These are phyloP conservation scores for Umbelopsis ramanniana DNA, from an alignment of 192 early-diverging fungal genomes.

Conservation along the genomic window DNA sequence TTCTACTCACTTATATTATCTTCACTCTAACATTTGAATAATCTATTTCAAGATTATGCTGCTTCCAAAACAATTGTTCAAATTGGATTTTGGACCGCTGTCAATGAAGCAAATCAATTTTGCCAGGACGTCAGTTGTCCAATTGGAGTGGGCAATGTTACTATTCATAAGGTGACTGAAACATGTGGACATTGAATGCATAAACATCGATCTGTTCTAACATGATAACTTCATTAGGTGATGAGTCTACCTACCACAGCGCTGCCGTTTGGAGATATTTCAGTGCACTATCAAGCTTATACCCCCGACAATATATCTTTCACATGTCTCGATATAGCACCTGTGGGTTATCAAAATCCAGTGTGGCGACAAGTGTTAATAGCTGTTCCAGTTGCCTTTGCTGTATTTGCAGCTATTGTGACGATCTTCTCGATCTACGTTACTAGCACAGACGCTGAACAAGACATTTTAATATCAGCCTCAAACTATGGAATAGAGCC, in stretches of 20 bases:
- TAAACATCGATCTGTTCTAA: not conserved
- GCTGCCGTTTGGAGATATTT: conserved; percentile 37
- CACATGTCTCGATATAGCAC: conserved; percentile 31
- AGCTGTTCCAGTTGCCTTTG: conserved; percentile 27
- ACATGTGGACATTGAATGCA: not conserved
- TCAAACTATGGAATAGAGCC: conserved; percentile 41
- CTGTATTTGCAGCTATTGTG: conserved; percentile 28
- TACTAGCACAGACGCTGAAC: conserved; percentile 7
- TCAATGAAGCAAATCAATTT: conserved; percentile 20
- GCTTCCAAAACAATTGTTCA: conserved; percentile 14
- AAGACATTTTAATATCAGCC: conserved; percentile 31
- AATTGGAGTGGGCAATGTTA: not conserved
- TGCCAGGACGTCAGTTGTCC: conserved; percentile 1
- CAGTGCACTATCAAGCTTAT: conserved; percentile 9
- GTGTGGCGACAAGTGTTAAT: conserved; percentile 34
- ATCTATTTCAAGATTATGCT: not conserved
- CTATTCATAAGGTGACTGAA: not conserved
- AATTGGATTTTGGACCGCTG: conserved; percentile 16
- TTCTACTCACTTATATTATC: not conserved
- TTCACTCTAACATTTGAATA: not conserved
- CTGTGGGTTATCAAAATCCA: conserved; percentile 40
- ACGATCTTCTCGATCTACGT: conserved; percentile 28
- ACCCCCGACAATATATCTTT: conserved; percentile 6
- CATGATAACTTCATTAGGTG: not conserved
- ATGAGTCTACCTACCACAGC: conserved; percentile 11